A percentile compares a stretch with the other conserved stretches of the same genome.
phyloP scores from a whole-genome alignment of 2,329 filamentous ascomycete species.

The Cryoendolithus antarcticus region DNA sequence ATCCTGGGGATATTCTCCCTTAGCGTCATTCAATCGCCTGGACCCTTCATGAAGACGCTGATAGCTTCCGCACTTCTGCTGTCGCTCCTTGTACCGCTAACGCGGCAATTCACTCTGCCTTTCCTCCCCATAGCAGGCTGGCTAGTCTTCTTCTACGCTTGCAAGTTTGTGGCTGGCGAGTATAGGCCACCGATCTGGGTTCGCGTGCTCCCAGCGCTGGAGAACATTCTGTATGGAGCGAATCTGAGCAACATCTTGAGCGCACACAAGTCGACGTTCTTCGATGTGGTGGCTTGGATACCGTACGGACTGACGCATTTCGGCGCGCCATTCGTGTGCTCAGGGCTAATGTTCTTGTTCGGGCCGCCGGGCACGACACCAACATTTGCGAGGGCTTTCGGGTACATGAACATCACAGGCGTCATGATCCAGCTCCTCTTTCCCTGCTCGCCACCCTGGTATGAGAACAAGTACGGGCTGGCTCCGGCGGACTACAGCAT shows the following conservation, averaged over 20 bases:
- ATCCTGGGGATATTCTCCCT: conserved; percentile 71
- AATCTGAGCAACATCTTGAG: conserved; percentile 94
- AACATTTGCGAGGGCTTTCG: conserved; percentile 78
- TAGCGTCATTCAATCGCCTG: conserved; percentile 65
- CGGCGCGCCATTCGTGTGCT: conserved; percentile 68
- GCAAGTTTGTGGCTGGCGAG: conserved; percentile 78
- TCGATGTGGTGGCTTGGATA: conserved; percentile 84
- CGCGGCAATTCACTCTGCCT: conserved; percentile 82
- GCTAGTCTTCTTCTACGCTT: conserved; percentile 83
- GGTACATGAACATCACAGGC: conserved; percentile 81
- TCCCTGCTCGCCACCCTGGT: conserved; percentile 93
- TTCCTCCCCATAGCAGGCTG: conserved; percentile 76
- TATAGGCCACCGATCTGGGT: conserved; percentile 93
- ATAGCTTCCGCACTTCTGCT: conserved; percentile 54
- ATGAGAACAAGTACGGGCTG: conserved; percentile 83
- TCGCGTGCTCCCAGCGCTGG: conserved; percentile 80
- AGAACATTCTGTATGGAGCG: conserved; percentile 92
- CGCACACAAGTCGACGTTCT: conserved; percentile 67
- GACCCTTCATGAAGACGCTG: conserved; percentile 64
- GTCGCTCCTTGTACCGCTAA: conserved; percentile 68
- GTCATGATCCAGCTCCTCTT: conserved; percentile 82
- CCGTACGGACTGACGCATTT: conserved; percentile 90
- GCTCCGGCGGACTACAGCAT: conserved; percentile 89
- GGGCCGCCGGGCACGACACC: conserved; percentile 74
- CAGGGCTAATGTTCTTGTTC: conserved; percentile 72